A percentile compares a stretch with the other conserved stretches of the same genome.
Conservation (phyloP, 495 filamentous ascomycete genomes). For the Aspergillus diversus region DNA sequence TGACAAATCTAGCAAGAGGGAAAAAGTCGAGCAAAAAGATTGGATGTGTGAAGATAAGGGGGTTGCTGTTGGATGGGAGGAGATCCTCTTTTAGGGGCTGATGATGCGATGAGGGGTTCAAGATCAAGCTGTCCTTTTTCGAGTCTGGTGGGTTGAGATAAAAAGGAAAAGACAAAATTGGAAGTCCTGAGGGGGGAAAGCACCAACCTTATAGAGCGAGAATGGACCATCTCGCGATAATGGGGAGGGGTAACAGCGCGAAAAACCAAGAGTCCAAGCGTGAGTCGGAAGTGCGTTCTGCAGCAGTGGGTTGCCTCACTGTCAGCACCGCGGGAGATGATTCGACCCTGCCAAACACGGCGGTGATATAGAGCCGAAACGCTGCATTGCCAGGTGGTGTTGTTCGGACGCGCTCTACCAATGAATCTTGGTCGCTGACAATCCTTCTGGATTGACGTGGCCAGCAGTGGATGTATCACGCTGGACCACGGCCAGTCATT, state of each 20-base stretch:
- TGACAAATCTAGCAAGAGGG: conserved; percentile 28
- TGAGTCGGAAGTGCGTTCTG: conserved; percentile 37
- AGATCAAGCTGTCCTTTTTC: conserved; percentile 14
- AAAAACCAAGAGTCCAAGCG: conserved; percentile 33
- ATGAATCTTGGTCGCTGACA: conserved; percentile 12
- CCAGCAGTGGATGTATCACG: conserved; percentile 16
- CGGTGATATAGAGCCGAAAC: conserved; percentile 32
- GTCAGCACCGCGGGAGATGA: conserved; percentile 32
- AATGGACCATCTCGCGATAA: neutral
- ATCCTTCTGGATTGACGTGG: conserved; percentile 27
- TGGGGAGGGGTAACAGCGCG: conserved; percentile 26
- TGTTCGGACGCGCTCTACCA: conserved; percentile 19
- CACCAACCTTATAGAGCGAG: conserved; percentile 34
- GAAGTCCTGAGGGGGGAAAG: conserved; percentile 25
- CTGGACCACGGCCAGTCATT: conserved; percentile 9
- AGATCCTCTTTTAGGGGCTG: conserved; percentile 9
- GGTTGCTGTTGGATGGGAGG: neutral
- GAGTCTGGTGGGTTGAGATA: conserved; percentile 14
- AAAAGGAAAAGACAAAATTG: conserved; percentile 18
- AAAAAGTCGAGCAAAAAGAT: conserved; percentile 9
- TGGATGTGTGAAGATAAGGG: no score
- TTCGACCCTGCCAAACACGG: conserved; percentile 32
- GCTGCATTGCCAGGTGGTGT: conserved; percentile 24
- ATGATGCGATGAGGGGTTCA: conserved; percentile 4
- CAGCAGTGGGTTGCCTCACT: conserved; percentile 35